Percentiles rank a stretch among this genome's conserved stretches.
These are phyloP conservation scores for Ramaria rubella DNA, from an alignment of 768 basidiomycete species.

Conservation along the genomic window DNA sequence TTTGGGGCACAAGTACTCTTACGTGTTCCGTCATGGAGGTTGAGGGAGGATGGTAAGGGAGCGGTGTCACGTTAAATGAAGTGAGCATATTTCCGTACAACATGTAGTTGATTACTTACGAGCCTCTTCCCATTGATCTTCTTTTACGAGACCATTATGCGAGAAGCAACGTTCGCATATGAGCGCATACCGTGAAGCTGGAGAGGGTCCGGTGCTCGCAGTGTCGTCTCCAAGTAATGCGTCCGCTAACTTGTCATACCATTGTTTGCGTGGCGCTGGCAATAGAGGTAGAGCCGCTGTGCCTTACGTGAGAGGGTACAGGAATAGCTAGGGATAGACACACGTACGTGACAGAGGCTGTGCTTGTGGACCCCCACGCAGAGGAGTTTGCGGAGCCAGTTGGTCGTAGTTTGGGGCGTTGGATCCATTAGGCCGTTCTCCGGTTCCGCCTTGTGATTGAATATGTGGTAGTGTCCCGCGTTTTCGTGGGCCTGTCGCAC, in stretches of 20 bases:
- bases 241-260: constrained; percentile 87
- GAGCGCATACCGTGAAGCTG: constrained; percentile 59
- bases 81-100: not conserved
- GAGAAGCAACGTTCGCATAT: constrained; percentile 84
- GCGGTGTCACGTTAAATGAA: constrained; percentile 11
- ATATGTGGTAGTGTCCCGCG: not conserved
- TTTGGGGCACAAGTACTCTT: constrained; percentile 85
- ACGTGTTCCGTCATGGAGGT: too few relatives aligned
- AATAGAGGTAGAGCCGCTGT: constrained; percentile 31
- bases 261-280: constrained; percentile 58
- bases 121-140: constrained; percentile 71
- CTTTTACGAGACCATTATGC: constrained; percentile 85
- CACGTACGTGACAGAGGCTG: constrained; percentile 2
- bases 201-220: constrained; percentile 32
- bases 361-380: not conserved
- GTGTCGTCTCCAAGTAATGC: constrained; percentile 80
- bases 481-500: constrained; percentile 15
- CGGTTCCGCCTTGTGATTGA: not conserved
- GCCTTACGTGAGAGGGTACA: too few relatives aligned
- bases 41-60: too few relatives aligned
- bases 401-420: not conserved
- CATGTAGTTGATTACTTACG: constrained; percentile 45
- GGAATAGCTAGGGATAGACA: not conserved
- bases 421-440: not conserved
- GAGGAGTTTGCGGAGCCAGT: not conserved